Evolutionary conservation across 108 stramenopile genomes (phyloP).

Genomic region (Licmophora abbreviata): DNA sequence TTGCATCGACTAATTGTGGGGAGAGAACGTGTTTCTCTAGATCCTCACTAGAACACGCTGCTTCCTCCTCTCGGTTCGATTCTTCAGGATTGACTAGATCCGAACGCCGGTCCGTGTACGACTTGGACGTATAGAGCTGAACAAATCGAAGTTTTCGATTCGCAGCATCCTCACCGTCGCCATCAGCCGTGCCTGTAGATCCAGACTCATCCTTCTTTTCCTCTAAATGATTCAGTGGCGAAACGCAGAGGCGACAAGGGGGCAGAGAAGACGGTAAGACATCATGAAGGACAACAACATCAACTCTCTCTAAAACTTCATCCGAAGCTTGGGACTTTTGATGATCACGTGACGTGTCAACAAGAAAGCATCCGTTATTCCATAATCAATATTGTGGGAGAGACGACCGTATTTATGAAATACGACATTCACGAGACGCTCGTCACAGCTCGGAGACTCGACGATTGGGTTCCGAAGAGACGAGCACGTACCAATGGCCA

Average conservation of each 20-base stretch:
- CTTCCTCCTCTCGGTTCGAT: conserved; percentile 23
- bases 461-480: too few species aligned
- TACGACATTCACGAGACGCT: too few species aligned
- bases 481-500: conserved; percentile 58
- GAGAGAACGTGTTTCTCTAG: conserved; percentile 72
- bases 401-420: too few species aligned
- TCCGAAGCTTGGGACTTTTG: too few species aligned
- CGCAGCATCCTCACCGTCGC: neutral
- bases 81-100: conserved; percentile 66
- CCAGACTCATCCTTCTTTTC: neutral
- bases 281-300: too few species aligned
- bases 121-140: conserved; percentile 92
- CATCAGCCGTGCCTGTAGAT: neutral
- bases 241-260: too few species aligned
- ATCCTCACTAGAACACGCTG: conserved; percentile 3
- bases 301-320: too few species aligned
- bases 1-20: conserved; percentile 87
- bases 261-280: too few species aligned
- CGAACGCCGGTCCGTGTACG: conserved; percentile 71
- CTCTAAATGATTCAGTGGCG: neutral
- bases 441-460: too few species aligned
- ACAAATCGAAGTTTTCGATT: conserved; percentile 66
- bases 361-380: too few species aligned
- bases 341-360: too few species aligned
- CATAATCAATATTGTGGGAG: too few species aligned